Percentiles rank a stretch among this genome's conserved stretches.
phyloP scores from a whole-genome alignment of 371 early-diverging fungal species.

The Mortierella sp. region DNA sequence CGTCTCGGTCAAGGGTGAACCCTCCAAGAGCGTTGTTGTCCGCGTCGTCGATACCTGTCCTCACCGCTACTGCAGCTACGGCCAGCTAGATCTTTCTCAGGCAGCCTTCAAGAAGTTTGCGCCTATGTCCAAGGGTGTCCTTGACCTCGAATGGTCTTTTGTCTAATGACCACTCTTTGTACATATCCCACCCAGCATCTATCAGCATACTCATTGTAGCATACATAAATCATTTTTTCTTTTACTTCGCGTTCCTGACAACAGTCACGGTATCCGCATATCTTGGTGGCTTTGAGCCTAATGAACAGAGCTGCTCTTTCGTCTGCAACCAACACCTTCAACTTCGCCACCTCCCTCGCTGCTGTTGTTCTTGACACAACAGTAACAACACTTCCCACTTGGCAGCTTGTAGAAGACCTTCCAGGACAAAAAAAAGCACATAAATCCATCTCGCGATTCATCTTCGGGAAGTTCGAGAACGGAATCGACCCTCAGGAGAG shows the following conservation, averaged over 20 bases:
- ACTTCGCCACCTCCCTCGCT: background rate
- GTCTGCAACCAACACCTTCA: background rate
- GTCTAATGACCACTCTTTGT: conserved; percentile 17
- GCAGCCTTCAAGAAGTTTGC: conserved; percentile 51
- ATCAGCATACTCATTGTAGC: background rate
- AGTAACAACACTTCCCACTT: background rate
- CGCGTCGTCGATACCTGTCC: conserved; percentile 39
- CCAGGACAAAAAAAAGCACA: background rate
- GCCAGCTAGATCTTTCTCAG: conserved; percentile 46
- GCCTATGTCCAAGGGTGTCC: conserved; percentile 28
- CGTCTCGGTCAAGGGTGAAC: conserved; percentile 19
- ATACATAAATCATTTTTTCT: background rate
- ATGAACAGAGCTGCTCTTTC: background rate
- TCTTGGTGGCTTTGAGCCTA: background rate
- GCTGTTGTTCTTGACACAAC: background rate
- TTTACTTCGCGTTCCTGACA: background rate
- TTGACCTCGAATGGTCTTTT: conserved; percentile 46
- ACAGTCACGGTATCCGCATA: background rate
- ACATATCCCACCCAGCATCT: background rate
- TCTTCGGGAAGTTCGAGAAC: background rate
- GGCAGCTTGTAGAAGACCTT: background rate
- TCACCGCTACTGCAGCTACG: conserved; percentile 38
- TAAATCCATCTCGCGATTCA: background rate
- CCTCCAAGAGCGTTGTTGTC: conserved; percentile 14
- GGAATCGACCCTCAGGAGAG: background rate